A percentile compares a stretch with the other conserved stretches of the same genome.
Conservation (phyloP, 306 rosid genomes). For the Dalbergia cultrata region DNA sequence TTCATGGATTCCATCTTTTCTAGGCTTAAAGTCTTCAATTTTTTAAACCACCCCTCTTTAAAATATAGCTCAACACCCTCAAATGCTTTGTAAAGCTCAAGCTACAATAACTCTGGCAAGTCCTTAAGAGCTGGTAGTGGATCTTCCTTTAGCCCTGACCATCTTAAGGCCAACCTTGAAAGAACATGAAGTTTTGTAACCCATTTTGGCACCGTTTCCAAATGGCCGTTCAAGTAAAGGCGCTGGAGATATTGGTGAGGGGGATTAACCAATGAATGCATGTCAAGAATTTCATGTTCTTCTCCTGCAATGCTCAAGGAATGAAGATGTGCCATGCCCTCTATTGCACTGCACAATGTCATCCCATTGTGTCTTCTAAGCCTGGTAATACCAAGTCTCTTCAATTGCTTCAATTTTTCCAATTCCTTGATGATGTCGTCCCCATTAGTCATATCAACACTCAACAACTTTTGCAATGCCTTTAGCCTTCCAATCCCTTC, state of each 20-base stretch:
- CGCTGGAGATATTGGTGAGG: background rate
- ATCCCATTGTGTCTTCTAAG: background rate
- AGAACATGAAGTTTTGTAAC: background rate
- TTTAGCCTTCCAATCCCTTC: conserved; percentile 27
- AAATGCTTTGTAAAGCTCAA: background rate
- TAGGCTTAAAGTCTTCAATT: background rate
- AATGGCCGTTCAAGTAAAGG: background rate
- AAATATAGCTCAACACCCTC: background rate
- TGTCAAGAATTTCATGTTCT: background rate
- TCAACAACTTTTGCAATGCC: background rate
- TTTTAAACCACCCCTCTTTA: background rate
- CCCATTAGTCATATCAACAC: conserved; percentile 12
- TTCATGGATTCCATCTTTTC: background rate
- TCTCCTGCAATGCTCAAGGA: background rate
- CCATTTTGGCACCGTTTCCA: background rate
- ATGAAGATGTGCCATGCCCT: background rate
- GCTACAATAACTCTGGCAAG: background rate
- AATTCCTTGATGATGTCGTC: background rate
- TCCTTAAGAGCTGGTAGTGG: conserved; percentile 7
- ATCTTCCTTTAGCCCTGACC: conserved; percentile 15
- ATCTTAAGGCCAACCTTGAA: background rate
- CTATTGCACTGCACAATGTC: background rate
- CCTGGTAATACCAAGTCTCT: background rate
- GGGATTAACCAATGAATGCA: background rate
- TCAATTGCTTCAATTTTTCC: conserved; percentile 5